Conservation (phyloP, 2,329 filamentous ascomycete species). For the Stachybotrys elegans region DNA sequence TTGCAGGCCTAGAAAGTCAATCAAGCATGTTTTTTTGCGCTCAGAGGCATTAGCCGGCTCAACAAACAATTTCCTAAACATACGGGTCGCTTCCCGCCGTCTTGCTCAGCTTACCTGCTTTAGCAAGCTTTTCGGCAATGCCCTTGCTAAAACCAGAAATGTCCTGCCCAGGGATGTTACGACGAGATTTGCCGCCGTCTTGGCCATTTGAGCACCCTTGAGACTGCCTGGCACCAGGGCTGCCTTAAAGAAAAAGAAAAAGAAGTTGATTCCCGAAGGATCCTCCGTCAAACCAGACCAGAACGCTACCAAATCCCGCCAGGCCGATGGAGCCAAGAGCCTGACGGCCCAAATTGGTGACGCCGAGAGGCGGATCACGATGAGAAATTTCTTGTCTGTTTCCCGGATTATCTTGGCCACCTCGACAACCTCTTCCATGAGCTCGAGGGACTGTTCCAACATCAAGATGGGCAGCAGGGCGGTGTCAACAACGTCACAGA, state of each 20-base stretch:
- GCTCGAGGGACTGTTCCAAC: slow-evolving; percentile 4
- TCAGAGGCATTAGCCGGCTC: no score
- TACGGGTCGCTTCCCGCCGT: background rate
- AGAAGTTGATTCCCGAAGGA: background rate
- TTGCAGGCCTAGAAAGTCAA: no score
- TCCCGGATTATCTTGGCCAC: slow-evolving; percentile 9
- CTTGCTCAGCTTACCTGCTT: background rate
- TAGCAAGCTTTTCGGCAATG: background rate
- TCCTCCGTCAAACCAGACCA: background rate
- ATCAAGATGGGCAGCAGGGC: slow-evolving; percentile 7
- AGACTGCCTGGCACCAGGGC: background rate
- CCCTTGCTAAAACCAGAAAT: background rate
- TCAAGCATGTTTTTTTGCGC: no score
- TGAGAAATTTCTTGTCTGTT: slow-evolving; percentile 6
- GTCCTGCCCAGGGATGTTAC: background rate
- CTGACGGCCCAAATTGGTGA: slow-evolving; percentile 1
- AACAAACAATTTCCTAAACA: no score
- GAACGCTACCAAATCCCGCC: background rate
- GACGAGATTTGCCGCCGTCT: background rate
- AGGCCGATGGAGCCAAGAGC: background rate
- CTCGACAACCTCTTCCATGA: slow-evolving; percentile 10
- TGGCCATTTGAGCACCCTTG: background rate
- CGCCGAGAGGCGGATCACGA: slow-evolving; percentile 8
- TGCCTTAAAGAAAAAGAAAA: background rate
- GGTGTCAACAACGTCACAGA: slow-evolving; percentile 5